These are phyloP conservation scores for Grigorovia yakushimaensis DNA, from an alignment of 805 yeast species.

Conservation along the genomic window DNA sequence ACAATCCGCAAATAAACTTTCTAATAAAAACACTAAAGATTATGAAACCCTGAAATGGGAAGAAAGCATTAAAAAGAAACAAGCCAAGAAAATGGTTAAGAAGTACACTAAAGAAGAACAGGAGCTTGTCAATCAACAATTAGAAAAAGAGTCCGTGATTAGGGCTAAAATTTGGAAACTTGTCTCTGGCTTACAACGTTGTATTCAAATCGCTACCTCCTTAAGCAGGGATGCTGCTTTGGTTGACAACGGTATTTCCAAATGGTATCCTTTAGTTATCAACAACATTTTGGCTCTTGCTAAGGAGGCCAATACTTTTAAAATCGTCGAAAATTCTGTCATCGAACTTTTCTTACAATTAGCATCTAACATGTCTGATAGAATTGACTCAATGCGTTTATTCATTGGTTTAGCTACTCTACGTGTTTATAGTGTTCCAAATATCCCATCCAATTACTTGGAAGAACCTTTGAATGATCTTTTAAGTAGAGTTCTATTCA, in stretches of 20 bases:
- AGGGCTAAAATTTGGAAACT: slow-evolving; percentile 37
- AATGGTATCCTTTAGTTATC: slow-evolving; percentile 69
- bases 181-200: slow-evolving; percentile 35
- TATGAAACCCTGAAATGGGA: slow-evolving; percentile 89
- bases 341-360: slow-evolving; percentile 44
- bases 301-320: slow-evolving; percentile 25
- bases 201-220: slow-evolving; percentile 42
- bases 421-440: slow-evolving; percentile 40
- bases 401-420: slow-evolving; percentile 64
- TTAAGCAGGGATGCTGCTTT: slow-evolving; percentile 40
- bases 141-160: slow-evolving; percentile 49
- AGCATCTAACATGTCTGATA: slow-evolving; percentile 41
- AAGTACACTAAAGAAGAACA: slow-evolving; percentile 75
- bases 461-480: slow-evolving; percentile 46
- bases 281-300: slow-evolving; percentile 38
- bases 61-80: slow-evolving; percentile 64
- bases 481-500: slow-evolving; percentile 59
- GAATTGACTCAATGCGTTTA: slow-evolving; percentile 41
- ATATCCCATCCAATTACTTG: slow-evolving; percentile 37
- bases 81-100: slow-evolving; percentile 42
- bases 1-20: slow-evolving; percentile 35
- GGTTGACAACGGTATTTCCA: slow-evolving; percentile 53
- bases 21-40: slow-evolving; percentile 69
- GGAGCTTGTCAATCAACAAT: slow-evolving; percentile 47
- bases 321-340: slow-evolving; percentile 37